These are phyloP conservation scores for Elongisporangium prolatum DNA, from an alignment of 352 stramenopile genomes.

Conservation along the genomic window DNA sequence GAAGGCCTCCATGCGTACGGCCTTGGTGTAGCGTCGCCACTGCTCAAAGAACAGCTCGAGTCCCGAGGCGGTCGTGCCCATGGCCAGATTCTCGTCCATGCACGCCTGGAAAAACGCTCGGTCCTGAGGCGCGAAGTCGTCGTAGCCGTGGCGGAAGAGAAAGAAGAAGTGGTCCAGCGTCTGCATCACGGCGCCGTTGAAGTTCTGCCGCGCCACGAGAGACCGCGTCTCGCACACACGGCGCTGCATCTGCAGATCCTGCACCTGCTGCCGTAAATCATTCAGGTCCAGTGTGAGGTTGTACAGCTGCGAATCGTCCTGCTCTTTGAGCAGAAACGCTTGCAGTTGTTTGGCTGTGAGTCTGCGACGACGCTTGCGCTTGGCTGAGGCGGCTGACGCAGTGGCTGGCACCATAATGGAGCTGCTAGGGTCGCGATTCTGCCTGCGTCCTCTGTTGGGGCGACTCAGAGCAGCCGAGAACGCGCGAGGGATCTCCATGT, in stretches of 20 bases:
- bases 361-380: not conserved
- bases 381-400: not conserved
- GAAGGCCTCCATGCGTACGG: constrained; percentile 22
- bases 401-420: not conserved
- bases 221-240: constrained; percentile 16
- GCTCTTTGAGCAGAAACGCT: constrained; percentile 4
- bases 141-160: constrained; percentile 20
- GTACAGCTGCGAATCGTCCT: constrained; percentile 15
- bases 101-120: constrained; percentile 14
- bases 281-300: constrained; percentile 24
- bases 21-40: constrained; percentile 37
- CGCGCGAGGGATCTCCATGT: not conserved
- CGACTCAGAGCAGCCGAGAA: not conserved
- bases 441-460: not conserved
- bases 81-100: constrained; percentile 18
- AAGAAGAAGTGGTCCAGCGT: constrained; percentile 19
- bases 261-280: constrained; percentile 24
- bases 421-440: not conserved
- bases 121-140: constrained; percentile 22
- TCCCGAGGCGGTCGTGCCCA: constrained; percentile 13
- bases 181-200: constrained; percentile 12
- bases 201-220: constrained; percentile 12
- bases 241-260: constrained; percentile 15
- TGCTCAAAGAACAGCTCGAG: constrained; percentile 30
- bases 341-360: not conserved